Percentiles rank a stretch among this genome's conserved stretches.
Evolutionary conservation across 2,329 filamentous ascomycete genomes (phyloP).

Genomic region (Bipolaris victoriae): DNA sequence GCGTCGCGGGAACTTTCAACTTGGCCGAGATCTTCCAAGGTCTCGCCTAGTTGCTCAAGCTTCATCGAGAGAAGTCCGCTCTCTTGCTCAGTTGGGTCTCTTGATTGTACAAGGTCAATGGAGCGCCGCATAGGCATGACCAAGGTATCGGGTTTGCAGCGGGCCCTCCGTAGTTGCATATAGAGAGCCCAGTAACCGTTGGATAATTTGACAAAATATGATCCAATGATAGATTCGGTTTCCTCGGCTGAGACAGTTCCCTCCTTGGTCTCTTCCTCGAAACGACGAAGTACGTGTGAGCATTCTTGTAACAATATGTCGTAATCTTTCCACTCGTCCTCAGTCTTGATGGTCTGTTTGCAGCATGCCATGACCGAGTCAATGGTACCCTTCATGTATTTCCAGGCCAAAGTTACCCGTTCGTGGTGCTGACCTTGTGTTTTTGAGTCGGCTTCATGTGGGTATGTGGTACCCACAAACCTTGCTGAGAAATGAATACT

Average conservation of each 20-base stretch:
- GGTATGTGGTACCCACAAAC: constrained; percentile 35
- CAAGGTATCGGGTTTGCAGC: constrained; percentile 53
- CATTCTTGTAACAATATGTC: constrained; percentile 44
- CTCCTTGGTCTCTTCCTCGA: constrained; percentile 27
- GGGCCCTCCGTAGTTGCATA: constrained; percentile 56
- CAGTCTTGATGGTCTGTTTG: constrained; percentile 32
- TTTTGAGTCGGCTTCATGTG: constrained; percentile 26
- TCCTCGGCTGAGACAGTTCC: constrained; percentile 9
- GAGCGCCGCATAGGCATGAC: constrained; percentile 68
- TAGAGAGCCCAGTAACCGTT: constrained; percentile 73
- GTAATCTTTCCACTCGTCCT: constrained; percentile 39
- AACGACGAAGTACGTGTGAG: constrained; percentile 32
- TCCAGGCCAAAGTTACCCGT: constrained; percentile 33
- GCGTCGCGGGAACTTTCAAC: constrained; percentile 64
- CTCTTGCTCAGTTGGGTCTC: constrained; percentile 61
- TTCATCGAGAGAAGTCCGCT: constrained; percentile 67
- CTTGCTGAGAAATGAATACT: constrained; percentile 42
- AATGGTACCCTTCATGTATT: constrained; percentile 41
- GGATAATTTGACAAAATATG: constrained; percentile 67
- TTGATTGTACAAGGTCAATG: constrained; percentile 65
- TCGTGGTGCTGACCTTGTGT: constrained; percentile 27
- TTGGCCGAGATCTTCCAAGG: constrained; percentile 61
- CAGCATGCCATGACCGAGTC: constrained; percentile 46
- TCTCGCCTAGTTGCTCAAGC: constrained; percentile 69
- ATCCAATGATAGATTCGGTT: constrained; percentile 24